phyloP scores from a whole-genome alignment of 2,329 filamentous ascomycete genomes.

The Sphaerulina musiva region DNA sequence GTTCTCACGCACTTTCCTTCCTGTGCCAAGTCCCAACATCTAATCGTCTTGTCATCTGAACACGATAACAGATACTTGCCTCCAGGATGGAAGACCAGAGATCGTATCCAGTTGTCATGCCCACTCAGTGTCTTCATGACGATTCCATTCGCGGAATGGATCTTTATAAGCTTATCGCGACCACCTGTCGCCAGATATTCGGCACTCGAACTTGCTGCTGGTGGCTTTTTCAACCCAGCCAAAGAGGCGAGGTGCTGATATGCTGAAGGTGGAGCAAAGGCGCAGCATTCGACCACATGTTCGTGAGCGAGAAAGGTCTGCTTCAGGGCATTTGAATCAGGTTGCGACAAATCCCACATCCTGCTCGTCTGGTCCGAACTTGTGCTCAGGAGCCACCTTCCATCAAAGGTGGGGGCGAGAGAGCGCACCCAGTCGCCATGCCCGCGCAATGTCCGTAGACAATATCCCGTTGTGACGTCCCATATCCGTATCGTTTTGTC shows the following conservation, averaged over 20 bases:
- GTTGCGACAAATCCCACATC: constrained; percentile 73
- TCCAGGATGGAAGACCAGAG: constrained; percentile 79
- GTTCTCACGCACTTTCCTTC: constrained; percentile 85
- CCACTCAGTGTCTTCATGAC: constrained; percentile 77
- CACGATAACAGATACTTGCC: constrained; percentile 84
- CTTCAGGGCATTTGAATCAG: constrained; percentile 57
- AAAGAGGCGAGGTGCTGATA: constrained; percentile 72
- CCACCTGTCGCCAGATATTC: constrained; percentile 88
- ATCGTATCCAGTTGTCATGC: constrained; percentile 92
- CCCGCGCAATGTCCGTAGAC: constrained; percentile 79
- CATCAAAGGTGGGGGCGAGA: constrained; percentile 74
- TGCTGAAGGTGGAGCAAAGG: constrained; percentile 70
- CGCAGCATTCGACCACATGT: constrained; percentile 77
- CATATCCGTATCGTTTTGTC: constrained; percentile 82
- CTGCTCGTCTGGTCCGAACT: constrained; percentile 76
- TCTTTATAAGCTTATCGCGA: constrained; percentile 80
- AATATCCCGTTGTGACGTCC: constrained; percentile 90
- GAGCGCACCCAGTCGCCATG: constrained; percentile 90
- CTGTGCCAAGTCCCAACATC: constrained; percentile 89
- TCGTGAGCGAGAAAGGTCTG: constrained; percentile 79
- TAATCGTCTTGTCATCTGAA: constrained; percentile 82
- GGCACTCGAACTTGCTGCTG: constrained; percentile 64
- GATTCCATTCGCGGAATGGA: constrained; percentile 82
- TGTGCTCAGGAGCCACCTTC: constrained; percentile 72
- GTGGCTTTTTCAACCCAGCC: constrained; percentile 76